phyloP scores from a whole-genome alignment of 306 rosid species.

The Vigna mungo region DNA sequence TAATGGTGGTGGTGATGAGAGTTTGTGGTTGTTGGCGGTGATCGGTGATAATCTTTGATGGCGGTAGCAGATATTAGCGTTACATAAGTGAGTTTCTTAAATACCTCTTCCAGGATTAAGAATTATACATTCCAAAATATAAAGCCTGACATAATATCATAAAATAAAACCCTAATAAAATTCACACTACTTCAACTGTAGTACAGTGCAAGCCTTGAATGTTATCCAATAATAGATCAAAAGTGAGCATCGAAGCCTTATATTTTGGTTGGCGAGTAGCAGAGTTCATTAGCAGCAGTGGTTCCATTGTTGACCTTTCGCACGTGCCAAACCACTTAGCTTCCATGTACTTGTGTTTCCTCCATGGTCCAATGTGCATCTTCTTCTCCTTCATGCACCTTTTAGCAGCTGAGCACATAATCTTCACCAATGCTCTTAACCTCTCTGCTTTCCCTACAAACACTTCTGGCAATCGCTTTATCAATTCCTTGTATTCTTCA shows the following conservation, averaged over 20 bases:
- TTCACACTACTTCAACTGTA: constrained; percentile 65
- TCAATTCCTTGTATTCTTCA: constrained; percentile 66
- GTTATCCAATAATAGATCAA: constrained; percentile 63
- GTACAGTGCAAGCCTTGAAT: constrained; percentile 49
- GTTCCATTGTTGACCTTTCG: constrained; percentile 49
- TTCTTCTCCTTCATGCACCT: constrained; percentile 89
- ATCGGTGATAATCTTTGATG: too few species aligned
- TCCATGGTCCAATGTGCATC: constrained; percentile 89
- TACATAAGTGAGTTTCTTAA: too few species aligned
- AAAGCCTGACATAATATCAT: too few species aligned
- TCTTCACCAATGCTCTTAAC: constrained; percentile 55
- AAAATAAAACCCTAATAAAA: not conserved
- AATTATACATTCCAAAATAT: too few species aligned
- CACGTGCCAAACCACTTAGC: constrained; percentile 81
- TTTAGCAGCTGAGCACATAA: constrained; percentile 79
- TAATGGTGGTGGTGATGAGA: too few species aligned
- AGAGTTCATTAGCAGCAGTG: constrained; percentile 41
- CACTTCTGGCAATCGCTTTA: constrained; percentile 66
- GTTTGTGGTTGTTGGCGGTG: too few species aligned
- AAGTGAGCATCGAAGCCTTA: constrained; percentile 78
- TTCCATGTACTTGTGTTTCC: constrained; percentile 83
- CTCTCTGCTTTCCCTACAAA: constrained; percentile 80
- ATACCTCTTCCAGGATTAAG: too few species aligned
- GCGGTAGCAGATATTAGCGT: too few species aligned
- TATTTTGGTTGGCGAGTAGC: constrained; percentile 47